Conservation (phyloP, 352 stramenopile species). For the Discostella stelligera region DNA sequence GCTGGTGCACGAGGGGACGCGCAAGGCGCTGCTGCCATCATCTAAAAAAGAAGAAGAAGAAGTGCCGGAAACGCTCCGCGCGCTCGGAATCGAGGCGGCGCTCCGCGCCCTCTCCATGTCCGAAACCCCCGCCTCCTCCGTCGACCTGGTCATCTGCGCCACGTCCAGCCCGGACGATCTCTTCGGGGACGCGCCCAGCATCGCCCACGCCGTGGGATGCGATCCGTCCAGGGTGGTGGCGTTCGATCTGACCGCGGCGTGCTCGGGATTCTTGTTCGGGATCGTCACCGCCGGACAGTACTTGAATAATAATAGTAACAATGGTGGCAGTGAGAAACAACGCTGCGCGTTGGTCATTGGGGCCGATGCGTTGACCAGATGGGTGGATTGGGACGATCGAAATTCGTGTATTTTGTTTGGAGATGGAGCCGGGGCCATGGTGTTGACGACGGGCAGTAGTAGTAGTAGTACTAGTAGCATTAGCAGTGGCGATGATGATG, state of each 20-base stretch:
- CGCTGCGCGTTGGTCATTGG: constrained; percentile 84
- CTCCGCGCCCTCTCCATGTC: constrained; percentile 71
- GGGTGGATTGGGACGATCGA: constrained; percentile 87
- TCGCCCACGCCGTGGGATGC: constrained; percentile 78
- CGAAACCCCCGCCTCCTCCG: constrained; percentile 53
- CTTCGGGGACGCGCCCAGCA: constrained; percentile 84
- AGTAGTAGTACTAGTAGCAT: not conserved
- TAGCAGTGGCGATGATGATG: constrained; percentile 24
- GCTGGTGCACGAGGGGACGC: constrained; percentile 52
- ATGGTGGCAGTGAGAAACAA: constrained; percentile 63
- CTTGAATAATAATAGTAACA: constrained; percentile 48
- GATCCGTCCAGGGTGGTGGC: constrained; percentile 65
- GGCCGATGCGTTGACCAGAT: constrained; percentile 83
- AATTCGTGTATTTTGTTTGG: constrained; percentile 88
- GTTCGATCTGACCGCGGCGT: constrained; percentile 87
- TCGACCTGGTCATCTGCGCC: constrained; percentile 85
- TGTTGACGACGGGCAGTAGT: constrained; percentile 51
- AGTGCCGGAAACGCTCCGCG: constrained; percentile 52
- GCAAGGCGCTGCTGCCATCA: constrained; percentile 17
- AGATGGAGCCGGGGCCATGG: constrained; percentile 85
- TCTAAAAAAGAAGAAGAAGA: constrained; percentile 8
- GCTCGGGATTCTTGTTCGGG: constrained; percentile 86
- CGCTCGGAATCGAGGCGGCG: constrained; percentile 63
- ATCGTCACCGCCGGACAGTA: constrained; percentile 85
- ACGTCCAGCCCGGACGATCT: constrained; percentile 86